phyloP scores from a whole-genome alignment of 345 rosid genomes.

The Alliaria petiolata region DNA sequence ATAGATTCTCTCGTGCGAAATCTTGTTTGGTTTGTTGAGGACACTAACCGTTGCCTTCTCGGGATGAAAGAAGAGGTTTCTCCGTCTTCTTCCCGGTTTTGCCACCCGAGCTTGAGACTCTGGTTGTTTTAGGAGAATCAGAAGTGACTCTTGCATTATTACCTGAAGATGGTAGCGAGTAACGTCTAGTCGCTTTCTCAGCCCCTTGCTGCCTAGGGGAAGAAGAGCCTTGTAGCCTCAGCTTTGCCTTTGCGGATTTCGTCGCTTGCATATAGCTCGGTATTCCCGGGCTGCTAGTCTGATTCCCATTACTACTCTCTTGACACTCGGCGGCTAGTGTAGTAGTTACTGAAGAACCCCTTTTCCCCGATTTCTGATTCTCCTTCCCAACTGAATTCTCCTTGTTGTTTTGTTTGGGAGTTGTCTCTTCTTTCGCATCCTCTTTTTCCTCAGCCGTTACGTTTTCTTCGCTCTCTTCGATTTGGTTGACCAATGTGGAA shows the following conservation, averaged over 20 bases:
- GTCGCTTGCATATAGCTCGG: slow-evolving; percentile 97
- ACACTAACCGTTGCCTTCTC: slow-evolving; percentile 66
- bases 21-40: background rate
- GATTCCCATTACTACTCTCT: slow-evolving; percentile 49
- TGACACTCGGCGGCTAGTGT: slow-evolving; percentile 46
- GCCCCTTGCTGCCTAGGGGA: slow-evolving; percentile 45
- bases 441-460: slow-evolving; percentile 40
- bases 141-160: slow-evolving; percentile 57
- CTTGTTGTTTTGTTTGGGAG: slow-evolving; percentile 38
- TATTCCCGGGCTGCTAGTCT: slow-evolving; percentile 41
- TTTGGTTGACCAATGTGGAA: slow-evolving; percentile 16
- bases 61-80: slow-evolving; percentile 36
- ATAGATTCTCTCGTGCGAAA: background rate
- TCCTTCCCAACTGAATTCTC: slow-evolving; percentile 47
- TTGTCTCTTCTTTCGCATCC: slow-evolving; percentile 53
- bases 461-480: slow-evolving; percentile 29
- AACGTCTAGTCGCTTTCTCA: slow-evolving; percentile 68
- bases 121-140: slow-evolving; percentile 75
- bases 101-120: slow-evolving; percentile 46
- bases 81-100: slow-evolving; percentile 57
- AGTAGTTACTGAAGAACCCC: slow-evolving; percentile 32
- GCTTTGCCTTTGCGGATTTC: slow-evolving; percentile 84
- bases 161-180: slow-evolving; percentile 71
- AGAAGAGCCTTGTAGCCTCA: slow-evolving; percentile 78
- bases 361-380: slow-evolving; percentile 46